These are phyloP conservation scores for Fraxinus paxiana DNA, from an alignment of 305 asterid genomes.

Conservation along the genomic window DNA sequence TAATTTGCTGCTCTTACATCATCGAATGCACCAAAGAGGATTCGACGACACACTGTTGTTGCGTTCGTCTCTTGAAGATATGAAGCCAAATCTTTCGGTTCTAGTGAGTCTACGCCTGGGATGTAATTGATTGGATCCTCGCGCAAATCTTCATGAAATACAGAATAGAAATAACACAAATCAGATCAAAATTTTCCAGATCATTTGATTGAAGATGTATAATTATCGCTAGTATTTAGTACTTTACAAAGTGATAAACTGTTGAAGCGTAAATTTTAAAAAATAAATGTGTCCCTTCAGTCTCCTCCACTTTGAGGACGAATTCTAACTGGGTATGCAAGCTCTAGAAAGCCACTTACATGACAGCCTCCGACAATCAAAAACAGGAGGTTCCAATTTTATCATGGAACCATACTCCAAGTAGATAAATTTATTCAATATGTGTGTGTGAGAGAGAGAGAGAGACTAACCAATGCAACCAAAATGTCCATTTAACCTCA, in stretches of 20 bases:
- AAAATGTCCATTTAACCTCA: constrained; percentile 45
- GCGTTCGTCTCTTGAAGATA: constrained; percentile 37
- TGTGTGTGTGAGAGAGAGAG: not conserved
- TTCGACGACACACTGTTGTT: constrained; percentile 34
- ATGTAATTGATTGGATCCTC: constrained; percentile 38
- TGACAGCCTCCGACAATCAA: not conserved
- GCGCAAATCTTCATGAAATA: constrained; percentile 22
- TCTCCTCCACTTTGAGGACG: not conserved
- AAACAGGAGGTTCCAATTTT: not conserved
- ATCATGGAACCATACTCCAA: not conserved
- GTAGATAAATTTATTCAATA: not conserved
- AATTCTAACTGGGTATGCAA: not conserved
- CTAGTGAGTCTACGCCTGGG: constrained; percentile 36
- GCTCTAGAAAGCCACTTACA: not conserved
- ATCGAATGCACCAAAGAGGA: constrained; percentile 34
- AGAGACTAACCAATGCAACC: constrained; percentile 36
- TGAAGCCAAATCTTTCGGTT: constrained; percentile 34
- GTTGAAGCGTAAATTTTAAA: not conserved
- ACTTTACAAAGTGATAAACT: not conserved
- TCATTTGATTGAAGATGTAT: not conserved
- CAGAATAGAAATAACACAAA: not conserved
- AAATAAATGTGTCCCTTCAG: not conserved
- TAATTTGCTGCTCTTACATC: constrained; percentile 40
- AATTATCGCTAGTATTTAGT: not conserved
- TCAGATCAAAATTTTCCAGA: not conserved